A percentile compares a stretch with the other conserved stretches of the same genome.
Evolutionary conservation across 23 red algal genomes (phyloP).

Genomic region (Gracilaria domingensis): DNA sequence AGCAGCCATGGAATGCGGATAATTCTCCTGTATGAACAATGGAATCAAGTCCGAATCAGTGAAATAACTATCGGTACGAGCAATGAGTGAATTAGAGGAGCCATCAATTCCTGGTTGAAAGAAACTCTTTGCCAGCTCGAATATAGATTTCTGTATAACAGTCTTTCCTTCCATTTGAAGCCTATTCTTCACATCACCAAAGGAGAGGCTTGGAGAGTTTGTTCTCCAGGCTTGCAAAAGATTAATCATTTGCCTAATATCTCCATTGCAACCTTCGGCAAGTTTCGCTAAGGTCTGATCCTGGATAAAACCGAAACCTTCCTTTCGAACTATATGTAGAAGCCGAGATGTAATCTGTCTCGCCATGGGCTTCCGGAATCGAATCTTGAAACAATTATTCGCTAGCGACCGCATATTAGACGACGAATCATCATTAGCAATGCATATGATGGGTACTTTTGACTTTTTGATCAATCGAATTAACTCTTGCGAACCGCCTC

Average conservation of each 20-base stretch:
- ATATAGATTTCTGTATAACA: constrained; percentile 53
- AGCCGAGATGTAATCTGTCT: constrained; percentile 77
- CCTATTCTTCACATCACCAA: constrained; percentile 71
- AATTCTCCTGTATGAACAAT: constrained; percentile 96
- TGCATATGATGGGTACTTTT: constrained; percentile 98
- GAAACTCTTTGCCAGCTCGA: constrained; percentile 70
- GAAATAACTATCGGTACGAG: constrained; percentile 89
- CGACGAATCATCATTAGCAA: constrained; percentile 94
- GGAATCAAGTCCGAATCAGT: constrained; percentile 95
- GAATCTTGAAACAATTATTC: constrained; percentile 89
- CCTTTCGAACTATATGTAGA: constrained; percentile 79
- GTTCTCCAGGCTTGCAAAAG: constrained; percentile 87
- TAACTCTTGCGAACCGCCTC: constrained; percentile 93
- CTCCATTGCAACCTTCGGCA: constrained; percentile 95
- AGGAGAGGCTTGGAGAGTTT: constrained; percentile 51
- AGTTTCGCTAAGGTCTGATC: constrained; percentile 82
- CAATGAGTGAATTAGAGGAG: constrained; percentile 61
- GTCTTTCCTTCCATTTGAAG: constrained; percentile 77
- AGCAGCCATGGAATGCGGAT: constrained; percentile 64
- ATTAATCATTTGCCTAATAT: constrained; percentile 98
- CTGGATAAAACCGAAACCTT: constrained; percentile 80
- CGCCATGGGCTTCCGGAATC: constrained; percentile 86
- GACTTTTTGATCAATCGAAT: constrained; percentile 91
- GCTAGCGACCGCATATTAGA: constrained; percentile 93
- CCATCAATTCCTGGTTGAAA: constrained; percentile 72